phyloP scores from a whole-genome alignment of 1,284 basidiomycete genomes.

The Mycocalia duriaeana region DNA sequence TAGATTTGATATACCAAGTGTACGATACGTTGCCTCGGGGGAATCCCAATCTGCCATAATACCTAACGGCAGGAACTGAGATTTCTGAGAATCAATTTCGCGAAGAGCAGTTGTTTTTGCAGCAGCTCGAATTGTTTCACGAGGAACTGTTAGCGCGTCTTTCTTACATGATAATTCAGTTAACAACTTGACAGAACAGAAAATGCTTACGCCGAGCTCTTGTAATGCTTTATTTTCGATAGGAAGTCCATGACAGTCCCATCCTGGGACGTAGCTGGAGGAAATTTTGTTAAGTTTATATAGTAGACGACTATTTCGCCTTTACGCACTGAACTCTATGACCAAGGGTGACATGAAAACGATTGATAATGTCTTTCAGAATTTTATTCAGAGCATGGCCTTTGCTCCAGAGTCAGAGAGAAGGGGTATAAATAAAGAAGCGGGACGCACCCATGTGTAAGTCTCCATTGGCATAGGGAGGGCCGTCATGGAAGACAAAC shows the following conservation, averaged over 20 bases:
- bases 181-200: neutral
- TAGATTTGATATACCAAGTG: slow-evolving; percentile 62
- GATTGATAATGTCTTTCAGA: slow-evolving; percentile 92
- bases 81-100: slow-evolving; percentile 75
- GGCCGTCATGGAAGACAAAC: slow-evolving; percentile 93
- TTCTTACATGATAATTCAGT: slow-evolving; percentile 27
- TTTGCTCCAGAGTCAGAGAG: slow-evolving; percentile 23
- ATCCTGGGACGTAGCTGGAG: slow-evolving; percentile 86
- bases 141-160: slow-evolving; percentile 50
- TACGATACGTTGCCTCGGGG: slow-evolving; percentile 75
- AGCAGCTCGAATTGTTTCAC: slow-evolving; percentile 64
- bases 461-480: slow-evolving; percentile 95
- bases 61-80: slow-evolving; percentile 79
- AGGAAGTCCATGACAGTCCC: slow-evolving; percentile 98
- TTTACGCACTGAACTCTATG: slow-evolving; percentile 74
- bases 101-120: slow-evolving; percentile 74
- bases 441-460: slow-evolving; percentile 81
- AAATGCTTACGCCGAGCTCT: slow-evolving; percentile 56
- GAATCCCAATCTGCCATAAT: slow-evolving; percentile 92
- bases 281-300: neutral
- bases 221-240: slow-evolving; percentile 91
- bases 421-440: neutral
- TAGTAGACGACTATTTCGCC: slow-evolving; percentile 1
- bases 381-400: slow-evolving; percentile 98
- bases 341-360: slow-evolving; percentile 81